These are phyloP conservation scores for Paspalum notatum DNA, from an alignment of 176 grass and related monocot species.

Conservation along the genomic window DNA sequence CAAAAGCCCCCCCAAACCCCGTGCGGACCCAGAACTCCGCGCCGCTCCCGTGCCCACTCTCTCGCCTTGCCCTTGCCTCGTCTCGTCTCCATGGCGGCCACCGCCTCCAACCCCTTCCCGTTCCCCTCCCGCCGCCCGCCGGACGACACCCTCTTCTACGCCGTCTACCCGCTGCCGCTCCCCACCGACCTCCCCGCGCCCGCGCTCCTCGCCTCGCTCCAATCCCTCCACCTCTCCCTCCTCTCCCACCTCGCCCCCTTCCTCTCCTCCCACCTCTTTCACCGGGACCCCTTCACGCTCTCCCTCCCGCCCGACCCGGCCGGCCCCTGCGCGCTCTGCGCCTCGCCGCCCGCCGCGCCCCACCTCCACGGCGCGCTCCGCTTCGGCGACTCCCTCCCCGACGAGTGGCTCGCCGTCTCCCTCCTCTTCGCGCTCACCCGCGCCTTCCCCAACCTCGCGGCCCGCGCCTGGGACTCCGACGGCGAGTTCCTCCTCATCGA, in stretches of 20 bases:
- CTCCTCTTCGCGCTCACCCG: constrained; percentile 73
- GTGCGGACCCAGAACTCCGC: neutral
- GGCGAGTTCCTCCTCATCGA: constrained; percentile 99
- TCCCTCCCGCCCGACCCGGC: constrained; percentile 53
- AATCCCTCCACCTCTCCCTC: constrained; percentile 71
- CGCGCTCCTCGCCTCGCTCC: constrained; percentile 51
- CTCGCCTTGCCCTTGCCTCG: neutral
- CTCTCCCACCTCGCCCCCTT: constrained; percentile 54
- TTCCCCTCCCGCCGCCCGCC: constrained; percentile 51
- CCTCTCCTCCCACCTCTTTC: constrained; percentile 67
- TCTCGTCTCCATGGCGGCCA: constrained; percentile 40
- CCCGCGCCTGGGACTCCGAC: constrained; percentile 82
- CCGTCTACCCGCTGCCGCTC: constrained; percentile 65
- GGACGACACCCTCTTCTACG: constrained; percentile 90
- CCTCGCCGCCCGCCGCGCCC: constrained; percentile 52
- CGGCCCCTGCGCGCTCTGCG: constrained; percentile 61
- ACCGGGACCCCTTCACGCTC: constrained; percentile 74
- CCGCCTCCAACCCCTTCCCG: constrained; percentile 62
- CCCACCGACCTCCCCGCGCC: constrained; percentile 39
- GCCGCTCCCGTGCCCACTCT: neutral
- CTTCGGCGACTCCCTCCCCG: constrained; percentile 80
- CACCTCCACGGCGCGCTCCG: constrained; percentile 82
- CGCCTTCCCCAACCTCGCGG: constrained; percentile 44
- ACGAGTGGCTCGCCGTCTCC: constrained; percentile 84
- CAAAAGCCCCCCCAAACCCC: constrained; percentile 20